These are phyloP conservation scores for Metschnikowia bowlesiae DNA, from an alignment of 805 yeast species.

Conservation along the genomic window DNA sequence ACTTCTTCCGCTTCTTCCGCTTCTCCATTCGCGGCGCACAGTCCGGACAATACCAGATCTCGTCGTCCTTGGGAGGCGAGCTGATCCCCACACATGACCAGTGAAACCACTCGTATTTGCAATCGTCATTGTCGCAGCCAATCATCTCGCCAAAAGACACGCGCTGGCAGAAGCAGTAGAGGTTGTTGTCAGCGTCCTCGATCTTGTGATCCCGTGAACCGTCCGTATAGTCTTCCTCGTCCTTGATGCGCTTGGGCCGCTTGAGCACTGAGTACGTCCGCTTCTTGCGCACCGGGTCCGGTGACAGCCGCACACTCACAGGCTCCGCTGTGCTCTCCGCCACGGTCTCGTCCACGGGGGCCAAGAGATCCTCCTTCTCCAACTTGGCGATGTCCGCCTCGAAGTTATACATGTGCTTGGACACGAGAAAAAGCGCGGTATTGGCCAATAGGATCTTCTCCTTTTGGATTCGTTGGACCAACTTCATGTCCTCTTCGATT, in stretches of 20 bases:
- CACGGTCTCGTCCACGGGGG: conserved; percentile 39
- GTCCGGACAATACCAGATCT: conserved; percentile 85
- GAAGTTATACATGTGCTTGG: conserved; percentile 68
- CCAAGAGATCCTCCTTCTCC: conserved; percentile 77
- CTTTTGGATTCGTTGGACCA: conserved; percentile 59
- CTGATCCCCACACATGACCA: conserved; percentile 89
- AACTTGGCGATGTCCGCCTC: conserved; percentile 73
- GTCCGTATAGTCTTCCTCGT: conserved; percentile 15
- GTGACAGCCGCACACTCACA: conserved; percentile 9
- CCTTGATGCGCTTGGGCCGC: conserved; percentile 15
- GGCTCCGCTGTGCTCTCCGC: conserved; percentile 9
- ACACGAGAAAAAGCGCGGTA: conserved; percentile 72
- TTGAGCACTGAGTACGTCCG: conserved; percentile 14
- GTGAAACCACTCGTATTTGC: conserved; percentile 94
- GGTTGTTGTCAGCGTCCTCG: conserved; percentile 39
- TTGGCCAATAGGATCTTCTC: conserved; percentile 78
- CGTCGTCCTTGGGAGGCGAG: conserved; percentile 81
- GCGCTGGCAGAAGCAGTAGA: conserved; percentile 88
- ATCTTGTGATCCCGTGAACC: conserved; percentile 7
- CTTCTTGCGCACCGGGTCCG: conserved; percentile 16
- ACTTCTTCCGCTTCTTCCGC: conserved; percentile 39
- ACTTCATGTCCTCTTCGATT: conserved; percentile 63
- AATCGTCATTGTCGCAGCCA: conserved; percentile 88
- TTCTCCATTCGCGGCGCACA: conserved; percentile 54
- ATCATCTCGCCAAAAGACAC: conserved; percentile 96